Conservation (phyloP, 495 filamentous ascomycete species). For the Podospora comata region DNA sequence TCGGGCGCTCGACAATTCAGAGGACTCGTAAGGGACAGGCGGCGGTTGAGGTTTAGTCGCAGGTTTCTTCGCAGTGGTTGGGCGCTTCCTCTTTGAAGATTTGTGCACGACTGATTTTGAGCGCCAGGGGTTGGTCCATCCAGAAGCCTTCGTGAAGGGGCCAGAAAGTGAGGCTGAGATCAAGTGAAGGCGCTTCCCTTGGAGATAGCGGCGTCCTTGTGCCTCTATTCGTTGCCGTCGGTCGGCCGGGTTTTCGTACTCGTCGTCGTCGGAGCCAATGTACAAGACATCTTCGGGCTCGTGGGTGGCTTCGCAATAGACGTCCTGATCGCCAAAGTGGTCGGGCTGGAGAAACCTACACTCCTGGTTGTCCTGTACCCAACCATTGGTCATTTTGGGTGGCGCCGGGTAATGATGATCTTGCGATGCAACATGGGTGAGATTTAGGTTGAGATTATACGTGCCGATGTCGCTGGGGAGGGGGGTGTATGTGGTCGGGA, state of each 20-base stretch:
- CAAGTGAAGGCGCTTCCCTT: slow-evolving; percentile 56
- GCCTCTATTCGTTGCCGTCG: slow-evolving; percentile 58
- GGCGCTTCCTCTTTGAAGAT: slow-evolving; percentile 10
- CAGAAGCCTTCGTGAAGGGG: slow-evolving; percentile 54
- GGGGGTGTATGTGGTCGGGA: background rate
- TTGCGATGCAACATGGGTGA: background rate
- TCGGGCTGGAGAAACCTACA: slow-evolving; percentile 25
- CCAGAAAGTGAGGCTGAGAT: slow-evolving; percentile 60
- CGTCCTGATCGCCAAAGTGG: slow-evolving; percentile 29
- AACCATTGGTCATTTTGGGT: slow-evolving; percentile 12
- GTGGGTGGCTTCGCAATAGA: slow-evolving; percentile 44
- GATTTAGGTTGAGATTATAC: background rate
- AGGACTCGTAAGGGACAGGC: slow-evolving; percentile 22
- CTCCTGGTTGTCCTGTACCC: background rate
- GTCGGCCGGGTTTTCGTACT: slow-evolving; percentile 43
- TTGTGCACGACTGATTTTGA: slow-evolving; percentile 17
- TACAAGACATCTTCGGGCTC: slow-evolving; percentile 43
- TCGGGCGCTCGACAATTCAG: slow-evolving; percentile 31
- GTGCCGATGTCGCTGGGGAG: background rate
- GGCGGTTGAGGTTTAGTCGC: background rate
- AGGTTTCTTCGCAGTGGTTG: slow-evolving; percentile 2
- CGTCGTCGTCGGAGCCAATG: slow-evolving; percentile 59
- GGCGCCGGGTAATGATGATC: background rate
- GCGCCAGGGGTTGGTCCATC: slow-evolving; percentile 66
- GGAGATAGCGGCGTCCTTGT: slow-evolving; percentile 56